Evolutionary conservation across 768 basidiomycete species (phyloP).

Genomic region (Omphalotus guepiniiformis): DNA sequence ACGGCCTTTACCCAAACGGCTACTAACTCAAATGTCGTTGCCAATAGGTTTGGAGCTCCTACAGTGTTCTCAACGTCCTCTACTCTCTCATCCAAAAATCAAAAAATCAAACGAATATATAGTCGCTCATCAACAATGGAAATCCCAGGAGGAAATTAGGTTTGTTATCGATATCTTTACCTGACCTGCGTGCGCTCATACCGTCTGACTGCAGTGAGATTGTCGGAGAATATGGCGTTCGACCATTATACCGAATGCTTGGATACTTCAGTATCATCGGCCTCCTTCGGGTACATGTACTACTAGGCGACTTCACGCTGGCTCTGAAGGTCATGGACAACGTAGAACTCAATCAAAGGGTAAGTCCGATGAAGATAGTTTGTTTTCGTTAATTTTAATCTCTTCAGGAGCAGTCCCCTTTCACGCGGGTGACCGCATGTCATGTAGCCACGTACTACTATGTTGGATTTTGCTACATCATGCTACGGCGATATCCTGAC

Average conservation of each 20-base stretch:
- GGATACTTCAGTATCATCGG: constrained; percentile 98
- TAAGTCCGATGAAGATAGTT: constrained; percentile 17
- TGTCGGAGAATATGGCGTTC: constrained; percentile 87
- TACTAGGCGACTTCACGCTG: constrained; percentile 93
- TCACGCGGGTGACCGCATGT: constrained; percentile 93
- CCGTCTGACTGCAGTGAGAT: constrained; percentile 60
- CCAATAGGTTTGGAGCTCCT: constrained; percentile 93
- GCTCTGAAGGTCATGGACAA: constrained; percentile 94
- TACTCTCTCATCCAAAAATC: constrained; percentile 99
- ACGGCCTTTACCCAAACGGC: too few relatives aligned
- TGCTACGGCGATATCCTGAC: constrained; percentile 91
- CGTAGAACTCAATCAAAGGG: too few relatives aligned
- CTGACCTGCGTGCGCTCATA: not conserved
- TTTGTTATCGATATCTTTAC: constrained; percentile 31
- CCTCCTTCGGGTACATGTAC: constrained; percentile 89
- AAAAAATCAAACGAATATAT: constrained; percentile 91
- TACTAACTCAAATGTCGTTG: too few relatives aligned
- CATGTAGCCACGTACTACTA: constrained; percentile 95
- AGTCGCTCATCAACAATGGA: constrained; percentile 54
- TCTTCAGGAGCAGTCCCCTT: constrained; percentile 54
- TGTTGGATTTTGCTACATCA: constrained; percentile 95
- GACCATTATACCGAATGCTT: constrained; percentile 88
- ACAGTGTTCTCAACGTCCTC: constrained; percentile 95
- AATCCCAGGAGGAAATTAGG: constrained; percentile 75
- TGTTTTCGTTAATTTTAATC: not conserved